A percentile compares a stretch with the other conserved stretches of the same genome.
These are phyloP conservation scores for Datura wrightii DNA, from an alignment of 257 asterid genomes.

Conservation along the genomic window DNA sequence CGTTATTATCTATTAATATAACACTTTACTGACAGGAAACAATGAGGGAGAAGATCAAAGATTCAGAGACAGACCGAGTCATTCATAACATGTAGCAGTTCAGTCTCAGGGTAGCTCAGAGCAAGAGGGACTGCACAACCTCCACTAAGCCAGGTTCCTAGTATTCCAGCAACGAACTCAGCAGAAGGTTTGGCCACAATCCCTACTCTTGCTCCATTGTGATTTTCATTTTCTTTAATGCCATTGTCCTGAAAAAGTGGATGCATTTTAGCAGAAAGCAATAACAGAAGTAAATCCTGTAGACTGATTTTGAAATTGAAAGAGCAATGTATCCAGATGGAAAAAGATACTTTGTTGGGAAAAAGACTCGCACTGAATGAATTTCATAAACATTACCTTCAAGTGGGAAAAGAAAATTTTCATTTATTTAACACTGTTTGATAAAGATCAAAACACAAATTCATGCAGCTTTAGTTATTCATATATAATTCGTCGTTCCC, in stretches of 20 bases:
- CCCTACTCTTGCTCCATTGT: conserved; percentile 77
- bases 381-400: neutral
- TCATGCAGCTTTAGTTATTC: neutral
- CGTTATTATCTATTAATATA: neutral
- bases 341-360: neutral
- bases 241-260: conserved; percentile 54
- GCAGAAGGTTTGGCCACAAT: conserved; percentile 92
- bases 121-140: conserved; percentile 99
- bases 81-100: conserved; percentile 89
- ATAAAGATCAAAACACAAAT: neutral
- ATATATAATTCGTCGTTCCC: neutral
- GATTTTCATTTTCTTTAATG: conserved; percentile 46
- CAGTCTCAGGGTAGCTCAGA: conserved; percentile 96
- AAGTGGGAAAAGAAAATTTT: neutral
- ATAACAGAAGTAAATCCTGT: neutral
- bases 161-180: conserved; percentile 89
- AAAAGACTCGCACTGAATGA: neutral
- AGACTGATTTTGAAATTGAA: neutral
- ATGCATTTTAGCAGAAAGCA: neutral
- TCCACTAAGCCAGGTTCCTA: conserved; percentile 94
- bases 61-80: conserved; percentile 69
- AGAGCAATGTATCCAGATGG: neutral
- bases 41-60: conserved; percentile 25
- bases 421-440: neutral
- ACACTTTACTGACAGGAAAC: neutral